Percentiles rank a stretch among this genome's conserved stretches.
phyloP scores from a whole-genome alignment of 2,329 filamentous ascomycete genomes.

The Colletotrichum siamense region DNA sequence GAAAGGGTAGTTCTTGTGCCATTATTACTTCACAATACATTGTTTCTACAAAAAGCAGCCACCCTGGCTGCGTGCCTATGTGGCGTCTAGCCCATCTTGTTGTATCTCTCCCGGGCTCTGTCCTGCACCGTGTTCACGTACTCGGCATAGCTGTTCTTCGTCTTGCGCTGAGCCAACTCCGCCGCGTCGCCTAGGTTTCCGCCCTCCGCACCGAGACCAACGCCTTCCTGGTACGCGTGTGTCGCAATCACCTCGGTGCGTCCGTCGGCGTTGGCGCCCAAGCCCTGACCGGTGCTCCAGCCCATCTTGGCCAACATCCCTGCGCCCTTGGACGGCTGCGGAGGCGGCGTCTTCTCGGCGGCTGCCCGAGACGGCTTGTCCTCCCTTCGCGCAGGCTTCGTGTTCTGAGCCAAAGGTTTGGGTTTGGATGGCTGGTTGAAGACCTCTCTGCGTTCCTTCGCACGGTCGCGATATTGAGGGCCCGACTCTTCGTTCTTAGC shows the following conservation, averaged over 20 bases:
- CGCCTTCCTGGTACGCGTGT: conserved; percentile 70
- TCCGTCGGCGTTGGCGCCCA: conserved; percentile 68
- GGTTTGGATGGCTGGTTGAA: conserved; percentile 67
- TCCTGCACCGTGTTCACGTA: conserved; percentile 71
- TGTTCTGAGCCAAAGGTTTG: conserved; percentile 30
- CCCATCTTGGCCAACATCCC: conserved; percentile 76
- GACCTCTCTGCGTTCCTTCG: conserved; percentile 68
- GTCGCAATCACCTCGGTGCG: conserved; percentile 69
- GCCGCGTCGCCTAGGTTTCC: conserved; percentile 73
- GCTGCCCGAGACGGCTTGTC: conserved; percentile 27
- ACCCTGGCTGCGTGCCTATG: not conserved
- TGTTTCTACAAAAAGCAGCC: not conserved
- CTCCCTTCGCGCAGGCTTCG: conserved; percentile 34
- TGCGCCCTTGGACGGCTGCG: conserved; percentile 65
- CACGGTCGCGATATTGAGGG: conserved; percentile 67
- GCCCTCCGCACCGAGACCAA: conserved; percentile 72
- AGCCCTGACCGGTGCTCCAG: conserved; percentile 68
- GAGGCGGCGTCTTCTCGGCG: conserved; percentile 31
- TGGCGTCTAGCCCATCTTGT: conserved; percentile 47
- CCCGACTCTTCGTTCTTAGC: conserved; percentile 15
- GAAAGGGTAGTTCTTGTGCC: not conserved
- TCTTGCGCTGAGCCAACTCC: conserved; percentile 66
- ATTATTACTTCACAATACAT: not conserved
- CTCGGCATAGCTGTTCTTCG: conserved; percentile 62
- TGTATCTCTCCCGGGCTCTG: conserved; percentile 70